Evolutionary conservation across 176 grass and related monocot species (phyloP).

Genomic region (Saccharum officinarum): DNA sequence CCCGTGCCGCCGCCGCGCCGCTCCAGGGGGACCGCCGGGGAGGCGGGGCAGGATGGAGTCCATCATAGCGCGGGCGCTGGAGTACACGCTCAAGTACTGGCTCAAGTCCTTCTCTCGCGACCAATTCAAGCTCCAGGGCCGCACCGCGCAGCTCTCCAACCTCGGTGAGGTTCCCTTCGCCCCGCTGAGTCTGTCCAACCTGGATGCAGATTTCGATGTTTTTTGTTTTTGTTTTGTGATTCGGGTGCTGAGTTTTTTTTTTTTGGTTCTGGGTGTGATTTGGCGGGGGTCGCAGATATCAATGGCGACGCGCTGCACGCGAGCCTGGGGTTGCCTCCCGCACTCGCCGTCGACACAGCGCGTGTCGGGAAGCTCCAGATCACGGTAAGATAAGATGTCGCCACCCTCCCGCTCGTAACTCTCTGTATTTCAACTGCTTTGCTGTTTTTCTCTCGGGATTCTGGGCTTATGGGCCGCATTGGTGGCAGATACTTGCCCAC

Average conservation of each 20-base stretch:
- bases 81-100: conserved; percentile 99
- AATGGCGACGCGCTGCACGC: conserved; percentile 94
- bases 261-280: conserved; percentile 25
- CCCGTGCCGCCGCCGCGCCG: not conserved
- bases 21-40: not conserved
- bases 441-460: not conserved
- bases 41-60: conserved; percentile 82
- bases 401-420: not conserved
- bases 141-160: conserved; percentile 92
- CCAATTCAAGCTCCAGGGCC: conserved; percentile 99
- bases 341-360: conserved; percentile 75
- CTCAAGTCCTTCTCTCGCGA: conserved; percentile 99
- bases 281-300: conserved; percentile 65
- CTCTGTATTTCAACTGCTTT: not conserved
- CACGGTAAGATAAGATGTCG: conserved; percentile 70
- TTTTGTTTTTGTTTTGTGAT: not conserved
- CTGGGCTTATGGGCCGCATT: not conserved
- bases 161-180: conserved; percentile 56
- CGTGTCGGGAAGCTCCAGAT: conserved; percentile 93
- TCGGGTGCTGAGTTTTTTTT: conserved; percentile 41
- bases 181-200: not conserved
- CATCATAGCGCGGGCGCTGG: conserved; percentile 96
- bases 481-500: not conserved
- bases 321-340: conserved; percentile 83
- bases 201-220: conserved; percentile 28